phyloP scores from a whole-genome alignment of 306 rosid genomes.

The Inga leiocalycina region DNA sequence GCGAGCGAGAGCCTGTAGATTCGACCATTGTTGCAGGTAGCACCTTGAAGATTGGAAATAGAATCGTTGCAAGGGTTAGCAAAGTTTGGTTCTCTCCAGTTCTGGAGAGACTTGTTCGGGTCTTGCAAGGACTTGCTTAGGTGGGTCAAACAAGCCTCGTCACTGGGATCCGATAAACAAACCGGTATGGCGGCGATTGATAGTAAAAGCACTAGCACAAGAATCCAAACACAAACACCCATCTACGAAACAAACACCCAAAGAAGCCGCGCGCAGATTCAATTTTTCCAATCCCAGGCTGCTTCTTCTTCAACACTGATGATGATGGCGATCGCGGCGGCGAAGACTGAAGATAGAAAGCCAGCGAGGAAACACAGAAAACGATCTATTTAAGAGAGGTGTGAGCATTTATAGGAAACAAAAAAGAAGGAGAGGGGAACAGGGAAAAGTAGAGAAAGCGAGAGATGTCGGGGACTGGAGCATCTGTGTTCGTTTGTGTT shows the following conservation, averaged over 20 bases:
- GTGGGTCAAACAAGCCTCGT: constrained; percentile 71
- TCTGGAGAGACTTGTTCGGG: constrained; percentile 54
- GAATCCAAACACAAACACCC: neutral
- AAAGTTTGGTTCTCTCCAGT: constrained; percentile 75
- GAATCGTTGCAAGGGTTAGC: constrained; percentile 85
- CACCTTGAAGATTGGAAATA: constrained; percentile 73
- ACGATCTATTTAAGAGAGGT: neutral
- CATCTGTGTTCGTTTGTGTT: neutral
- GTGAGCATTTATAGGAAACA: neutral
- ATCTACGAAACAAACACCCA: neutral
- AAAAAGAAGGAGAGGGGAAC: neutral
- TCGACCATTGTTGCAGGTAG: constrained; percentile 91
- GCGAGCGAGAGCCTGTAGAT: constrained; percentile 89
- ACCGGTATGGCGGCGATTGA: constrained; percentile 32
- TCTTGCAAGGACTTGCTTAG: constrained; percentile 68
- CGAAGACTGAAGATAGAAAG: neutral
- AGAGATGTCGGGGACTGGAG: neutral
- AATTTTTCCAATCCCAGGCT: neutral
- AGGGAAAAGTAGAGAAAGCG: neutral
- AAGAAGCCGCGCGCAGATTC: neutral
- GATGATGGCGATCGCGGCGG: neutral
- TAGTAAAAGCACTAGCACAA: neutral
- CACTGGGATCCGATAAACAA: constrained; percentile 78
- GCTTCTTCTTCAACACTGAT: neutral
- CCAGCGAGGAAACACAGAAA: neutral